Evolutionary conservation across 2,329 filamentous ascomycete species (phyloP).

Genomic region (Venturia carpophila): DNA sequence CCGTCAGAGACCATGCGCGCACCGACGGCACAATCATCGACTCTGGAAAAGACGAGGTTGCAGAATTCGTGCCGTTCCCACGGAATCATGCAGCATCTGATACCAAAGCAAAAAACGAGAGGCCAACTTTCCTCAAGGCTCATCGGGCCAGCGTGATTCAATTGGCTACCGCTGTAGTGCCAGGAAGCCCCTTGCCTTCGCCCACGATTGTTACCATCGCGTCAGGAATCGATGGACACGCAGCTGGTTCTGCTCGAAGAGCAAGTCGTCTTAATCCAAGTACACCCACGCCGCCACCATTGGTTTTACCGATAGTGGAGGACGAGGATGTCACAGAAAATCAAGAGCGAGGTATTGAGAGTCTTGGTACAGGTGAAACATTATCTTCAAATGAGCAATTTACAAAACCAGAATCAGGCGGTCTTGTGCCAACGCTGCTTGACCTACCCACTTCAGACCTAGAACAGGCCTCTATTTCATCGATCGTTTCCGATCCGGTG

Average conservation of each 20-base stretch:
- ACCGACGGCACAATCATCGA: neutral
- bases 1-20: neutral
- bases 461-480: neutral
- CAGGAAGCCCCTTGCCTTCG: neutral
- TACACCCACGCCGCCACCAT: neutral
- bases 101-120: neutral
- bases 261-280: neutral
- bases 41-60: neutral
- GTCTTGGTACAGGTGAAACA: neutral
- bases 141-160: slow-evolving; percentile 2
- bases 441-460: neutral
- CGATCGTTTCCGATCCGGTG: neutral
- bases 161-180: slow-evolving; percentile 7
- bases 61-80: neutral
- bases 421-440: neutral
- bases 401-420: neutral
- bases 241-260: slow-evolving; percentile 12
- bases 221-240: neutral
- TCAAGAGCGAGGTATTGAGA: neutral
- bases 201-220: slow-evolving; percentile 7
- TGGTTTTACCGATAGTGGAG: neutral
- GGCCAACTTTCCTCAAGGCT: neutral
- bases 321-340: neutral
- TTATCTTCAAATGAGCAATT: neutral
- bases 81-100: neutral